Base-by-base conservation (phyloP, 2,329 filamentous ascomycete genomes). In the Chaetomiaceae sp. region DNA sequence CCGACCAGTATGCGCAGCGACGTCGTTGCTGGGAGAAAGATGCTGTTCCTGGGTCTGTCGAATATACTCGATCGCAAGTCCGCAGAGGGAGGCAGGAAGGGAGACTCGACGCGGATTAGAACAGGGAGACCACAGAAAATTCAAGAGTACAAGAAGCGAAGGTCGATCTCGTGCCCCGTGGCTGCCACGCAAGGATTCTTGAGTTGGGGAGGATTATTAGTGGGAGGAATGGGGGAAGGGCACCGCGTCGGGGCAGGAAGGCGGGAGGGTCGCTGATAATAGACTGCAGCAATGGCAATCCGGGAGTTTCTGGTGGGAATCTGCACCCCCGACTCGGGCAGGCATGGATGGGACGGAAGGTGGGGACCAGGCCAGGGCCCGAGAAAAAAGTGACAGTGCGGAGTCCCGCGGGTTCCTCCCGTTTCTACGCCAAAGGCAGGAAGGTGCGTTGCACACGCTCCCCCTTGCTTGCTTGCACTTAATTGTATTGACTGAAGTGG, bases 241-340 rank as follows among this genome's bases (percentile, higher is more conserved):
- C 24, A 45, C 18, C 36, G 22, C 36, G 15, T 35, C 29, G 51
- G 34, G 17, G 38, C n/a, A n/a, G 41, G 43, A 42, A 45, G 50
- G 53, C 42, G 48, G 46, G 42, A 24, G 42, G 39, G 15, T 24
- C 45, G 40, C 19, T 14, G 42, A 38, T 52, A 38, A 38, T 52
- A 38, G 47, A 54, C 54, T n/a, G n/a, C n/a, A n/a, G 53, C 55
- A 24, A 53, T 56, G 54, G 48, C 47, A 52, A 52, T 56, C 44
- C 51, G 38, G 38, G 47, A 46, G 45, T 47, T 49, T 55, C 48
- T 50, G 45, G 51, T 50, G 50, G 50, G 54, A 52, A 43, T 37
- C 43, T n/a, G 14, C 29, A n/a, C 45, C n/a, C n/a, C n/a, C n/a
- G n/a, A n/a, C n/a, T n/a, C n/a, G n/a, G n/a, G n/a, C n/a, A n/a